Evolutionary conservation across 306 rosid species (phyloP).

Genomic region (Crataegus laevigata): DNA sequence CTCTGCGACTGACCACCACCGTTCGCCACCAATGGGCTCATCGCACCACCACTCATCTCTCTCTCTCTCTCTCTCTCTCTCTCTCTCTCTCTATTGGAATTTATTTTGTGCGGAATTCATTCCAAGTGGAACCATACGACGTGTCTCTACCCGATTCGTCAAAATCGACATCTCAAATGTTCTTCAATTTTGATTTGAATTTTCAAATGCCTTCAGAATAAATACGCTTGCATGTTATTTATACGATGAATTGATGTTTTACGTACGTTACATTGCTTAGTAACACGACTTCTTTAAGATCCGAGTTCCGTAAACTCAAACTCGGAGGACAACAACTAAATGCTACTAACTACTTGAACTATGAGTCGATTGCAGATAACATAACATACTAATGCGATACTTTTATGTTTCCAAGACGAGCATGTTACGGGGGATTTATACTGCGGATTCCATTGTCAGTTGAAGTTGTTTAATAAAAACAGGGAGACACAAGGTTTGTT

Average conservation of each 20-base stretch:
- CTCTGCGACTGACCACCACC: neutral
- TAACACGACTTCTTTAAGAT: neutral
- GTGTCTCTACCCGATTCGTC: neutral
- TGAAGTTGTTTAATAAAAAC: neutral
- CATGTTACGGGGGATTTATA: too few relatives aligned
- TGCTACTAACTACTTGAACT: neutral
- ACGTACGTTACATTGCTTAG: too few relatives aligned
- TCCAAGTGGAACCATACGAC: neutral
- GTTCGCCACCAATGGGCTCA: neutral
- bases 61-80: neutral
- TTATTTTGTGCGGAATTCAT: neutral
- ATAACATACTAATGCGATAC: too few relatives aligned
- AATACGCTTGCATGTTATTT: neutral
- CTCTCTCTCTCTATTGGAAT: neutral
- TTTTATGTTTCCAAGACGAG: too few relatives aligned
- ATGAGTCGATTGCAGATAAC: neutral
- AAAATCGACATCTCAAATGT: too few relatives aligned
- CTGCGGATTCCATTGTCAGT: neutral
- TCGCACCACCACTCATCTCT: neutral
- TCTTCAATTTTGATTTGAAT: neutral
- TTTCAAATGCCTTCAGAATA: neutral
- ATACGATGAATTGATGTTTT: too few relatives aligned
- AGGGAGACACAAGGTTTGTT: neutral
- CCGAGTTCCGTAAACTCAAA: too few relatives aligned
- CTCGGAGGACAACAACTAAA: neutral